phyloP scores from a whole-genome alignment of 208 protist species.

The Trichomonas vaginalis region DNA sequence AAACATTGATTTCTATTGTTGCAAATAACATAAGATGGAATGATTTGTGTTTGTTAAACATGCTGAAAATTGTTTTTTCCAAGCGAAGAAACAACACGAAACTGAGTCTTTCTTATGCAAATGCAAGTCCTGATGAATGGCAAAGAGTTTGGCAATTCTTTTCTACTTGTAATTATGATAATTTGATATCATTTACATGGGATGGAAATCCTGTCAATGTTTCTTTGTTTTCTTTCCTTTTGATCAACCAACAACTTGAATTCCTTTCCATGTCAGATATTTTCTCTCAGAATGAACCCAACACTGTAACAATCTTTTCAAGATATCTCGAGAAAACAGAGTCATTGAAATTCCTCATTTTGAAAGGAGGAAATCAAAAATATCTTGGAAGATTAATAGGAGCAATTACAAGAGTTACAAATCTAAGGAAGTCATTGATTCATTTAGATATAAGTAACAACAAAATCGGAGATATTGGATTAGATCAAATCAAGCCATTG shows the following conservation, averaged over 20 bases:
- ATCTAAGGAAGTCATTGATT: neutral
- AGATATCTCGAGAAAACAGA: neutral
- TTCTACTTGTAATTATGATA: neutral
- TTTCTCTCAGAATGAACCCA: neutral
- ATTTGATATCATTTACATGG: neutral
- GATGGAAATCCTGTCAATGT: neutral
- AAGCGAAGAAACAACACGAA: neutral
- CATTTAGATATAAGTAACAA: neutral
- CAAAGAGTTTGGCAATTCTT: neutral
- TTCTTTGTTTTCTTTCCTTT: neutral
- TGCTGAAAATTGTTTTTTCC: neutral
- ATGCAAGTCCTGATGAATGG: neutral
- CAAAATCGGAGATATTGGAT: neutral
- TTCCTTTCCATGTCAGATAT: neutral
- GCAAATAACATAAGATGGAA: neutral
- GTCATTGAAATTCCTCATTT: neutral
- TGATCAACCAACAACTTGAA: neutral
- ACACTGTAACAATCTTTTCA: neutral
- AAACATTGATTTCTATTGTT: neutral
- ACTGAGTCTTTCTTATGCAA: neutral
- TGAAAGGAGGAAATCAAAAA: neutral
- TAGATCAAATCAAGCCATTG: neutral
- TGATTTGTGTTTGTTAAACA: neutral
- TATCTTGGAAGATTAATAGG: neutral
- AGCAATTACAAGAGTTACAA: neutral